A percentile compares a stretch with the other conserved stretches of the same genome.
These are phyloP conservation scores for Oryza brachyantha DNA, from an alignment of 176 grass and related monocot genomes.

Conservation along the genomic window DNA sequence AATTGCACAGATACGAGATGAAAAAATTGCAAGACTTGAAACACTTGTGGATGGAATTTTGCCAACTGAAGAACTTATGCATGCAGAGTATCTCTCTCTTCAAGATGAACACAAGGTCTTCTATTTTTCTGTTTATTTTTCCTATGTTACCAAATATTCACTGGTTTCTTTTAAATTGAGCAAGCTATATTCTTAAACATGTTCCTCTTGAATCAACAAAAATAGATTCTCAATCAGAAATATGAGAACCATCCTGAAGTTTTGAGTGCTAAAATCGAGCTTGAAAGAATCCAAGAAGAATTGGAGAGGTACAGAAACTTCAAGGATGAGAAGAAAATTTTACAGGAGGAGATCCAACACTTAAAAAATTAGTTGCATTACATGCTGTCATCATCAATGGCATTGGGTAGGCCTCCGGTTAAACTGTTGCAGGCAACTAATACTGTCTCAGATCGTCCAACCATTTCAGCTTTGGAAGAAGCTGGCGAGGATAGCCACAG, in stretches of 20 bases:
- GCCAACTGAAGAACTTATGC: slow-evolving; percentile 51
- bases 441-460: not conserved
- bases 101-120: slow-evolving; percentile 55
- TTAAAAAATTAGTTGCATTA: slow-evolving; percentile 48
- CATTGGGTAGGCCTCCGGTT: slow-evolving; percentile 18
- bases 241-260: slow-evolving; percentile 64
- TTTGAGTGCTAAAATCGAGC: slow-evolving; percentile 44
- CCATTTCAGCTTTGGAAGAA: slow-evolving; percentile 27
- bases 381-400: slow-evolving; percentile 31
- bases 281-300: slow-evolving; percentile 50
- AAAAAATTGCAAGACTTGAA: slow-evolving; percentile 63
- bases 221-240: slow-evolving; percentile 50
- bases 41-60: slow-evolving; percentile 70
- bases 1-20: slow-evolving; percentile 62
- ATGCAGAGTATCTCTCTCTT: slow-evolving; percentile 53
- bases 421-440: slow-evolving; percentile 4
- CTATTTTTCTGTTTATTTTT: not conserved
- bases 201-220: not conserved
- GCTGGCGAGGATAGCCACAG: slow-evolving; percentile 8
- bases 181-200: not conserved
- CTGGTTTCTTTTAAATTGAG: not conserved
- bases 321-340: slow-evolving; percentile 51
- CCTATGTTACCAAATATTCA: not conserved
- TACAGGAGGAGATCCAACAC: slow-evolving; percentile 60
- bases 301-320: slow-evolving; percentile 51